These are phyloP conservation scores for Phaeoacremonium minimum DNA, from an alignment of 2,329 filamentous ascomycete genomes.

Conservation along the genomic window DNA sequence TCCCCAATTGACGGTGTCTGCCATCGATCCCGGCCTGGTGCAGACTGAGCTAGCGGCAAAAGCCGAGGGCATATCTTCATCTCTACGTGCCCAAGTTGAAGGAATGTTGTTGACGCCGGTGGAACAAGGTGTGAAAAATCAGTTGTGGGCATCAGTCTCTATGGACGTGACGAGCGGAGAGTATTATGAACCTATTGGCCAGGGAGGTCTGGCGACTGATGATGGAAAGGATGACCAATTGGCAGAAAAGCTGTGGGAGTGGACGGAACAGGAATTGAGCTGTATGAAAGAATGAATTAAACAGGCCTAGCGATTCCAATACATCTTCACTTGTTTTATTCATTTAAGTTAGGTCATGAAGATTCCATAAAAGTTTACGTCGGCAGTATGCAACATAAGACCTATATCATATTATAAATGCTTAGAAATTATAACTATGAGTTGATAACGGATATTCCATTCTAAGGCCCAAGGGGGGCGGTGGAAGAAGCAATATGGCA, in stretches of 20 bases:
- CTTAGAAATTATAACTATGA: too few species aligned
- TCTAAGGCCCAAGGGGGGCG: too few species aligned
- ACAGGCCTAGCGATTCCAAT: too few species aligned
- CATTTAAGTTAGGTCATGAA: too few species aligned
- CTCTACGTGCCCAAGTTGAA: neutral
- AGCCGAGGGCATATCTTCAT: neutral
- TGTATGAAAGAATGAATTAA: too few species aligned
- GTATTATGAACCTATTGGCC: slow-evolving; percentile 28
- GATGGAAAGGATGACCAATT: slow-evolving; percentile 15
- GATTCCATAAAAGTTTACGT: too few species aligned
- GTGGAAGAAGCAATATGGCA: too few species aligned
- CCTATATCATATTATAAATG: too few species aligned
- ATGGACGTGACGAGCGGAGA: slow-evolving; percentile 22
- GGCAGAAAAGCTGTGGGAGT: slow-evolving; percentile 22
- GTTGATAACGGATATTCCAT: too few species aligned
- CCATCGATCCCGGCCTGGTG: slow-evolving; percentile 22
- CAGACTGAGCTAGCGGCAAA: slow-evolving; percentile 14
- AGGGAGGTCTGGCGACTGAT: slow-evolving; percentile 10
- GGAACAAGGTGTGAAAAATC: slow-evolving; percentile 30
- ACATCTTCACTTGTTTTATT: too few species aligned
- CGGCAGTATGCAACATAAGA: too few species aligned
- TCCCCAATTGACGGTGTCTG: slow-evolving; percentile 16
- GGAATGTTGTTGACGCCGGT: neutral
- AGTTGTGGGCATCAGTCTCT: slow-evolving; percentile 36
- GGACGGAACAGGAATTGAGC: slow-evolving; percentile 22